Evolutionary conservation across 2,329 filamentous ascomycete species (phyloP).

Genomic region (Colletotrichum karsti): DNA sequence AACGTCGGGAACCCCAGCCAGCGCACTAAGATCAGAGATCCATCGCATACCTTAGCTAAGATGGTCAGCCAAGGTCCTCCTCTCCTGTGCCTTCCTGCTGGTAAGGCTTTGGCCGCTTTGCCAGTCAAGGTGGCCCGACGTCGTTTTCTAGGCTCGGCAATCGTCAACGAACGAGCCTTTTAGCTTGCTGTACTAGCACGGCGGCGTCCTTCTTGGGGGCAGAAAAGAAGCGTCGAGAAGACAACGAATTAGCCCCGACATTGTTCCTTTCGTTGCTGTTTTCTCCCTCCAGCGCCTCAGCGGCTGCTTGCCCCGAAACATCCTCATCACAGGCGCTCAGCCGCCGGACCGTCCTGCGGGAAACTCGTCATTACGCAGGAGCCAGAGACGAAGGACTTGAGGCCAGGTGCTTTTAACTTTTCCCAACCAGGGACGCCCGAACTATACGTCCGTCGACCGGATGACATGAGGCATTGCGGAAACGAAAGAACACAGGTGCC

Average conservation of each 20-base stretch:
- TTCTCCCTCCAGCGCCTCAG: neutral
- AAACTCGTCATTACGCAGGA: neutral
- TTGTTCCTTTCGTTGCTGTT: neutral
- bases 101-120: neutral
- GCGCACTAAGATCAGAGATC: constrained; percentile 25
- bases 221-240: constrained; percentile 26
- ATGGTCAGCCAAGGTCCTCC: neutral
- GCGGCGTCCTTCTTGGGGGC: constrained; percentile 1
- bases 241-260: neutral
- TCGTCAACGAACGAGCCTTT: constrained; percentile 15
- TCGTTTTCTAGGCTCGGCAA: constrained; percentile 22
- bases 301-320: neutral
- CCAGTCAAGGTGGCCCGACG: neutral
- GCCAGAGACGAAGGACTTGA: neutral
- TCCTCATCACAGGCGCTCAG: neutral
- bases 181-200: neutral
- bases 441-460: constrained; percentile 10
- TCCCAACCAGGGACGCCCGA: neutral
- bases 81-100: neutral
- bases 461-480: constrained; percentile 8
- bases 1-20: constrained; percentile 20
- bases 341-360: neutral
- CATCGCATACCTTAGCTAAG: neutral
- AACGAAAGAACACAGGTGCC: neutral
- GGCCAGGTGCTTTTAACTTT: neutral